phyloP scores from a whole-genome alignment of 2,329 filamentous ascomycete species.

The Beauveria sp. region DNA sequence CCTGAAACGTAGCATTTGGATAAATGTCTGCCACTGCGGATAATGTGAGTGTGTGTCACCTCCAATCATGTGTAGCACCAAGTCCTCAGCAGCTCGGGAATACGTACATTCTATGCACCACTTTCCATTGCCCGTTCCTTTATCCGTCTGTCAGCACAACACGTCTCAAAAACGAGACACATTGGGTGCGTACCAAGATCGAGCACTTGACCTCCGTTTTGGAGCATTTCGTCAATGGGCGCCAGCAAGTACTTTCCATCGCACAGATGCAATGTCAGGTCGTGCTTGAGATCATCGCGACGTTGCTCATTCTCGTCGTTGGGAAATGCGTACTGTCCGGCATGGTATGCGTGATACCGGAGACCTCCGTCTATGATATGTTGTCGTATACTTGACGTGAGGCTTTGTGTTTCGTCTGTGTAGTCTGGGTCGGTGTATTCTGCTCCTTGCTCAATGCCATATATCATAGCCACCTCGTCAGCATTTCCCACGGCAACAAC shows the following conservation, averaged over 20 bases:
- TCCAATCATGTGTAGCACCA: not conserved
- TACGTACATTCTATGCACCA: constrained; percentile 44
- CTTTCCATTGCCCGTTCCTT: constrained; percentile 35
- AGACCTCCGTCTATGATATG: constrained; percentile 35
- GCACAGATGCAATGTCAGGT: constrained; percentile 31
- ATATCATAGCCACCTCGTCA: constrained; percentile 23
- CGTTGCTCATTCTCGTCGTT: constrained; percentile 37
- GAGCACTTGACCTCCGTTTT: constrained; percentile 32
- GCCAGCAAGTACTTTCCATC: constrained; percentile 35
- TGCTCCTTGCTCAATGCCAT: constrained; percentile 26
- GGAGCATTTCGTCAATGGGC: constrained; percentile 32
- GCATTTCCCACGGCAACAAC: constrained; percentile 23
- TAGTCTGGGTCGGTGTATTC: constrained; percentile 17
- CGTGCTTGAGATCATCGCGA: constrained; percentile 34
- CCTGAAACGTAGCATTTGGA: constrained; percentile 35
- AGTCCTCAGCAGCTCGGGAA: not conserved
- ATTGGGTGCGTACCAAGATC: constrained; percentile 33
- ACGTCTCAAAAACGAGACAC: constrained; percentile 1
- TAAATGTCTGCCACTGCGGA: constrained; percentile 40
- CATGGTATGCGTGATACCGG: constrained; percentile 34
- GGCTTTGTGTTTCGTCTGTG: constrained; percentile 30
- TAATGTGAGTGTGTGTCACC: not conserved
- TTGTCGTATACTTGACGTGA: constrained; percentile 36
- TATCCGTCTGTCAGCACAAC: constrained; percentile 12
- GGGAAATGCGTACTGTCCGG: constrained; percentile 35